These are phyloP conservation scores for Aspergillus candidus DNA, from an alignment of 2,329 filamentous ascomycete genomes.

Conservation along the genomic window DNA sequence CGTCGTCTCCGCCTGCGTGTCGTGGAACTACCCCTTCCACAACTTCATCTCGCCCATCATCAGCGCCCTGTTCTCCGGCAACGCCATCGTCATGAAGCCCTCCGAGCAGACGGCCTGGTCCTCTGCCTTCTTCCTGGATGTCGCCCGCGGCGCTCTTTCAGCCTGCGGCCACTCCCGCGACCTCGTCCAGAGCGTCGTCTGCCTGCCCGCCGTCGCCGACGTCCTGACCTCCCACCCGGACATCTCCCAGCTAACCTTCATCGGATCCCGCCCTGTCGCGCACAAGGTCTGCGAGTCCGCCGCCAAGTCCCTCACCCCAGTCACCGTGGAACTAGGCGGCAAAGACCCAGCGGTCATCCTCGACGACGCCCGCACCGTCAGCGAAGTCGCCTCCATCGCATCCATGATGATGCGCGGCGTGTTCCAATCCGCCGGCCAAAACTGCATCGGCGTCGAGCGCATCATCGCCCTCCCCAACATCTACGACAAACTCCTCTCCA, in stretches of 20 bases:
- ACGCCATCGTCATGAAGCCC: constrained; percentile 86
- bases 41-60: constrained; percentile 90
- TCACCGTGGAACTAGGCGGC: constrained; percentile 86
- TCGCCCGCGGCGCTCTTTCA: constrained; percentile 70
- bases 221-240: constrained; percentile 78
- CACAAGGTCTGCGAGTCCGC: constrained; percentile 83
- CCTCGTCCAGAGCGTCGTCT: constrained; percentile 77
- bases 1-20: constrained; percentile 85
- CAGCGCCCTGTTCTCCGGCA: constrained; percentile 83
- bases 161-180: constrained; percentile 77
- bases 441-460: constrained; percentile 95
- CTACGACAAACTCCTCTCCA: constrained; percentile 65
- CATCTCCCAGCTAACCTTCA: constrained; percentile 90
- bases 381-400: constrained; percentile 62
- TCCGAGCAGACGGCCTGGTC: constrained; percentile 97
- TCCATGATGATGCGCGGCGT: constrained; percentile 85
- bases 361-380: constrained; percentile 59
- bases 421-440: constrained; percentile 93
- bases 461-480: constrained; percentile 73
- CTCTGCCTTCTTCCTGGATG: constrained; percentile 69
- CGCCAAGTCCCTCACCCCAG: constrained; percentile 76
- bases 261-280: constrained; percentile 80
- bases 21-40: constrained; percentile 97
- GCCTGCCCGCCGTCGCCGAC: constrained; percentile 77
- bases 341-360: constrained; percentile 91